Conservation (phyloP, 257 asterid species). For the Coffea canephora region DNA sequence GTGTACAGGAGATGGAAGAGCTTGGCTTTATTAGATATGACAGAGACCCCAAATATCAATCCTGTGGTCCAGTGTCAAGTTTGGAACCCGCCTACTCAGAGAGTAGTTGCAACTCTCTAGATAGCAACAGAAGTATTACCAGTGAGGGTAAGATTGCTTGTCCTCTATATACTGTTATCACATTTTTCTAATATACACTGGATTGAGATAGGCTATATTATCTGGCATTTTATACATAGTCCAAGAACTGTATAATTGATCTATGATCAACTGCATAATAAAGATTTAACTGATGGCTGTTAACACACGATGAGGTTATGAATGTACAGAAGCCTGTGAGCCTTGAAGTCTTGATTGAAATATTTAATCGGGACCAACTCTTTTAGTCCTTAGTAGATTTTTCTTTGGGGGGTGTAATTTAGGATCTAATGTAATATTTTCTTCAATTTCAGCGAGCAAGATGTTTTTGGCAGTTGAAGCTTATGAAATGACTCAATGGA, state of each 20-base stretch:
- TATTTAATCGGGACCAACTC: background rate
- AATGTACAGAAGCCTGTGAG: background rate
- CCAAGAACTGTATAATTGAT: background rate
- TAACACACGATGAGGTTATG: background rate
- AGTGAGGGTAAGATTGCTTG: slow-evolving; percentile 44
- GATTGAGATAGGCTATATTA: background rate
- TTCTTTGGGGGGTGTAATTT: background rate
- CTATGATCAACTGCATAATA: background rate
- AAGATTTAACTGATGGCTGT: background rate
- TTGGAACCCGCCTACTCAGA: slow-evolving; percentile 60
- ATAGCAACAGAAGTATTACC: slow-evolving; percentile 44
- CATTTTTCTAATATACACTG: background rate
- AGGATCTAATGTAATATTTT: slow-evolving; percentile 9
- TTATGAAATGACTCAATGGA: slow-evolving; percentile 46
- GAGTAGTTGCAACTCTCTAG: slow-evolving; percentile 54
- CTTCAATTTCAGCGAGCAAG: slow-evolving; percentile 45
- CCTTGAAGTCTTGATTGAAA: background rate
- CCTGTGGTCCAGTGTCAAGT: slow-evolving; percentile 47
- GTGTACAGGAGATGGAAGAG: slow-evolving; percentile 34
- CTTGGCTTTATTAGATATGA: slow-evolving; percentile 31
- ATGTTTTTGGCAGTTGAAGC: slow-evolving; percentile 38
- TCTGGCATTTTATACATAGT: background rate
- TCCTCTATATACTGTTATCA: background rate
- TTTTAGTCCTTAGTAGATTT: background rate
- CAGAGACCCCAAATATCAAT: slow-evolving; percentile 35